Conservation (phyloP, 208 protist species). For the Balamuthia mandrillaris region DNA sequence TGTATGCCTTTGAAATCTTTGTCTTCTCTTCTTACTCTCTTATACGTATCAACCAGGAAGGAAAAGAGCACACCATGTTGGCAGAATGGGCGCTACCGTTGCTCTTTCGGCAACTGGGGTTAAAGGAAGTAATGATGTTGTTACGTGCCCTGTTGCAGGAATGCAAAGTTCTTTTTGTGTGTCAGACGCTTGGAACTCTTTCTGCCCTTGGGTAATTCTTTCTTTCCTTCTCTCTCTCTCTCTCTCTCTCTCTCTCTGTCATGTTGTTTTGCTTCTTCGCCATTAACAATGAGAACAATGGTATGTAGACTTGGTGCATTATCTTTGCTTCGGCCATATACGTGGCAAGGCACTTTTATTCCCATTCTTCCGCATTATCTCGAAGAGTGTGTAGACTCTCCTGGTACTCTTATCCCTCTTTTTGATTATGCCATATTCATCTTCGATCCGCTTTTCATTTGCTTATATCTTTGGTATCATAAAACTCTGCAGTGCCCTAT, state of each 20-base stretch:
- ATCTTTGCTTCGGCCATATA: neutral
- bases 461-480: neutral
- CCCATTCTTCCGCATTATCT: slow-evolving; percentile 1
- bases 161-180: neutral
- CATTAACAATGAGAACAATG: no score
- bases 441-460: neutral
- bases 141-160: neutral
- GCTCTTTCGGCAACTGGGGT: no score
- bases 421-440: no score
- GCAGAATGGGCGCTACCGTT: no score
- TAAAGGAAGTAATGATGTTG: neutral
- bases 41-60: no score
- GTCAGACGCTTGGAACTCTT: slow-evolving; percentile 11
- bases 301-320: neutral
- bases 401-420: no score
- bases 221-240: neutral
- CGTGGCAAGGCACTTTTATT: slow-evolving; percentile 23
- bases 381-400: slow-evolving; percentile 14
- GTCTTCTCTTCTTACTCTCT: no score
- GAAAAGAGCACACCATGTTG: no score
- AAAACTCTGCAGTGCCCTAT: neutral
- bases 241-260: neutral
- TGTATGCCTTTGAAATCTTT: no score
- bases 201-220: neutral
- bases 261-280: no score